Evolutionary conservation across 2,329 filamentous ascomycete genomes (phyloP).

Genomic region (Ceratocystis papillata): DNA sequence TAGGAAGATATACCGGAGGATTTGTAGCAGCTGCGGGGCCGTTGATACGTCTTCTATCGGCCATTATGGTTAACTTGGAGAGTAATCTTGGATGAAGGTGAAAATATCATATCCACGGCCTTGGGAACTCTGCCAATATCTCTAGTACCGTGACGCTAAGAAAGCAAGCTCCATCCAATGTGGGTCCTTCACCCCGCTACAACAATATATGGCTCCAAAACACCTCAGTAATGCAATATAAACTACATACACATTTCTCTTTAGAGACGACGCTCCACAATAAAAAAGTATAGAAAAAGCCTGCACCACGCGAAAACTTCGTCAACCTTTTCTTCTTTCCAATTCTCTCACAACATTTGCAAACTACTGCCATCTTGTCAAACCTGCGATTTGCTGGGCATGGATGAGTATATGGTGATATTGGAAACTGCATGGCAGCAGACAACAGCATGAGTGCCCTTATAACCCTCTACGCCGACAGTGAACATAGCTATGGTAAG

Average conservation of each 20-base stretch:
- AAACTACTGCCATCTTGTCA: too few relatives aligned
- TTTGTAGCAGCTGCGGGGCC: slow-evolving; percentile 68
- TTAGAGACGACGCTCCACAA: slow-evolving; percentile 7
- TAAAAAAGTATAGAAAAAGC: slow-evolving; percentile 21
- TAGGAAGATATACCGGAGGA: slow-evolving; percentile 57
- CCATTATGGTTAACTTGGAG: slow-evolving; percentile 39
- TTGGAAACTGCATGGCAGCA: not conserved
- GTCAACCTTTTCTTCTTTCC: not conserved
- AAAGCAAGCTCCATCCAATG: not conserved
- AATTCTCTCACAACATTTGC: not conserved
- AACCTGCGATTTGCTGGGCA: not conserved
- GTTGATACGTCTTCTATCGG: slow-evolving; percentile 82
- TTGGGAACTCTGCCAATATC: not conserved
- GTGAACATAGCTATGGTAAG: slow-evolving; percentile 6
- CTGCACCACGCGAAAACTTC: not conserved
- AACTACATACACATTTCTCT: slow-evolving; percentile 17
- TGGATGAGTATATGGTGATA: not conserved
- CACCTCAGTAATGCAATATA: not conserved
- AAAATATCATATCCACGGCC: not conserved
- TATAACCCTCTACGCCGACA: not conserved
- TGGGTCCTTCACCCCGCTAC: not conserved
- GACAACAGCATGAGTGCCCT: not conserved
- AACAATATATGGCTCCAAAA: not conserved
- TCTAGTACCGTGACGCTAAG: not conserved
- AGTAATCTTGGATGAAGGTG: not conserved